Base-by-base conservation (phyloP, 306 rosid species). In the Psophocarpus tetragonolobus region DNA sequence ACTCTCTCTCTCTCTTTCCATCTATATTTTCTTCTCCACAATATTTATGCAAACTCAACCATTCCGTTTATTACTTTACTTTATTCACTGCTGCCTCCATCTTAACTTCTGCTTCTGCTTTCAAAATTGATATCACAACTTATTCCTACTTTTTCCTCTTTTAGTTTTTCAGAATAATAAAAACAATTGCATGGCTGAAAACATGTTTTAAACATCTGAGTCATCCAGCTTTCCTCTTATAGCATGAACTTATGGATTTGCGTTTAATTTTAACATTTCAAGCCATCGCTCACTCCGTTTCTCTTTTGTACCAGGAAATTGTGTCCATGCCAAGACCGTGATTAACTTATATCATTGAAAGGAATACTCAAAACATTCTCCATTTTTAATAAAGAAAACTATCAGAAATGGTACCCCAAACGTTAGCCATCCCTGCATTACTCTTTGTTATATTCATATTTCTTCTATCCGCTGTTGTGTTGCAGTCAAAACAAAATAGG, bases 351-450 rank as follows among this genome's bases (percentile, higher is more conserved):
- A 61, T 15, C 68, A 62, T 32, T 32, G 32, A 1, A 60, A 60
- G 21, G 9, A 60, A 63, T 7, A 63, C 26, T 63, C n/a, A 20
- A 64, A 45, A 12, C 14, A 14, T 26, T 36, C 18, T 8, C 29
- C 2, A 29, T 64, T 29, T 14, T 39, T 29, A 10, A 33, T 62
- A 44, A 79, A 71, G 58, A 71, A 35, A 47, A 3, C 63, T 64
- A 56, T 32, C 42, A 81, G 6, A 77, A 36, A 75, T 79, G 84
- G 20, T 71, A 9, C 23, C 75, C 51, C 48, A 68, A 68, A 24
- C 63, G 33, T 3, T 64, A 18, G 69, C 80, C 1, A 47, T 76
- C 7, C 73, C 74, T 11, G 10, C 82, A 8, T 0, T 41, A 17
- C 56, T 81, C 61, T 18, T 85, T 27, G 5, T 63, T 4, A n/a